Evolutionary conservation across 495 filamentous ascomycete genomes (phyloP), one percentile per base, ranked within the genome.

Genomic region (Podospora australis): DNA sequence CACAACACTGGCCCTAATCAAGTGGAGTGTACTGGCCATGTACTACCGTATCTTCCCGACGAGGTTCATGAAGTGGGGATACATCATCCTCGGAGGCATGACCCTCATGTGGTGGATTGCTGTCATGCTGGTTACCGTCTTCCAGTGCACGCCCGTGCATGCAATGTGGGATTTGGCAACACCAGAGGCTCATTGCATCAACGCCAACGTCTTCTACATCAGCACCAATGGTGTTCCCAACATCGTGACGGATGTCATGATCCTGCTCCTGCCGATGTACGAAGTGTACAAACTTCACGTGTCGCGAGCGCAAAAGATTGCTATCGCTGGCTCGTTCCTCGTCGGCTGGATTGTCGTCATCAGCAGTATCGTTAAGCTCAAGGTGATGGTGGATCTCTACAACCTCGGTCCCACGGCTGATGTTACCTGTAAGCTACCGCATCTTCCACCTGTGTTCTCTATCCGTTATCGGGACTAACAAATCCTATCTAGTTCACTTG

Each of bases 21-120:
- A 53, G 30, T n/a, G 19, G 26, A 46, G 40, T 5, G 44, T 53
- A 38, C 30, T 53, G 13, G 39, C 26, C 39, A 44, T 53, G 38
- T 53, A 53, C 45, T 34, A 30, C n/a, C 50, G 50, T 19, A 42
- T 44, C 9, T 48, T 53, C 29, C 50, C 44, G 21, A 48, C 35
- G 30, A 17, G 30, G 8, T 48, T 29, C 50, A 50, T 50, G 48
- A 50, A 50, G 21, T n/a, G 11, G 9, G 20, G 48, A 14, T 8
- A 13, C 25, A 29, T 19, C 11, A 19, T 53, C 6, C 17, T 40
- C 22, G 29, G 25, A 14, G 45, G 34, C 29, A 26, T 47, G 13
- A 25, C 47, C 1, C 17, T 4, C 5, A 21, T 38, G 7, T 34
- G 45, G 38, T 48, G 32, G 26, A 25, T 49, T 19, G 24, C 44